Conservation (phyloP, 2,329 filamentous ascomycete species). For the Fusarium mexicanum region DNA sequence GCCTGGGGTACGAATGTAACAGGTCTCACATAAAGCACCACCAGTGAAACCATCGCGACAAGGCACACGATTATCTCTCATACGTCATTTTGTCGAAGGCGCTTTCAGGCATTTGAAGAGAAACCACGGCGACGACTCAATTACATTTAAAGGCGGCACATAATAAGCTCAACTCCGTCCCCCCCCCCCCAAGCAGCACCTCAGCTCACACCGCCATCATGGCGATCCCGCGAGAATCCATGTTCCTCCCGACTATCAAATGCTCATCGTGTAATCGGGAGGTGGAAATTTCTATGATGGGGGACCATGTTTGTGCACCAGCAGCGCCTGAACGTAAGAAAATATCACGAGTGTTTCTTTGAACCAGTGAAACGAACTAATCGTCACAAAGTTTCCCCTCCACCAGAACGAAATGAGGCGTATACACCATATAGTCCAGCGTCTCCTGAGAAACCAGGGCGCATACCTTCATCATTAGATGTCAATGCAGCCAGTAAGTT, state of each 20-base stretch:
- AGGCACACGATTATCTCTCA: neutral
- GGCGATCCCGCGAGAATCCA: conserved; percentile 67
- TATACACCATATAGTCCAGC: conserved; percentile 40
- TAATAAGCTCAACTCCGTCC: neutral
- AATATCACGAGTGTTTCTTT: neutral
- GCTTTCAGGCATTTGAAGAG: neutral
- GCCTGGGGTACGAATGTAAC: conserved; percentile 43
- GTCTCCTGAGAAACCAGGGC: conserved; percentile 50
- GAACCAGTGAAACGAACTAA: conserved; percentile 10
- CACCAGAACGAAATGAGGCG: conserved; percentile 46
- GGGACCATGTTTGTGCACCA: conserved; percentile 78
- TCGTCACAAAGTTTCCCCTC: conserved; percentile 50
- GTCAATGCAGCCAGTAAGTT: conserved; percentile 63
- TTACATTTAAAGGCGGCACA: conserved; percentile 13
- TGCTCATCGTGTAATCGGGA: conserved; percentile 82
- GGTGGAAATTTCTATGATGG: conserved; percentile 87
- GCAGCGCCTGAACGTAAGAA: conserved; percentile 60
- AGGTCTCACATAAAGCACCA: conserved; percentile 27
- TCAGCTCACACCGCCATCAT: conserved; percentile 48
- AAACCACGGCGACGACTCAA: conserved; percentile 1
- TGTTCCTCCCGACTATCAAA: conserved; percentile 84
- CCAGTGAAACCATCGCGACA: conserved; percentile 24
- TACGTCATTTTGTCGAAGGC: conserved; percentile 3
- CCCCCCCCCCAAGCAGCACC: neutral
- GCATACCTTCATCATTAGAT: conserved; percentile 60